phyloP scores from a whole-genome alignment of 2,329 filamentous ascomycete genomes.

The Xylariaceae sp. region DNA sequence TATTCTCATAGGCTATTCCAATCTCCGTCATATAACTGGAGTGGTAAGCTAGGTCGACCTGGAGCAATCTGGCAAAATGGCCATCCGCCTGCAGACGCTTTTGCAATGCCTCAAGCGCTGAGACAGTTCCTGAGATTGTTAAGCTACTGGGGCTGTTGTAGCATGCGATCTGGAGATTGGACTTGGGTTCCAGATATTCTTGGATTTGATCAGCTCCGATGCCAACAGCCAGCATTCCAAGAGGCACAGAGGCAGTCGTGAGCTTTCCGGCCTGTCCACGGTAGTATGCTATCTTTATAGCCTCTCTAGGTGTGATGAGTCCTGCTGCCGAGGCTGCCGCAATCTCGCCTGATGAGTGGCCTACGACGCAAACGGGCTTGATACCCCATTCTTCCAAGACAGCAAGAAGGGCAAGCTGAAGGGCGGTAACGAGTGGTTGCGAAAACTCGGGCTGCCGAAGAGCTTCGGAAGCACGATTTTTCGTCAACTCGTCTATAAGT shows the following conservation, averaged over 20 bases:
- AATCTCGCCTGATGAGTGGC: constrained; percentile 37
- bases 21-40: constrained; percentile 25
- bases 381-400: constrained; percentile 26
- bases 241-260: neutral
- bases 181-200: neutral
- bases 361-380: constrained; percentile 18
- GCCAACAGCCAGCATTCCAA: constrained; percentile 34
- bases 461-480: constrained; percentile 16
- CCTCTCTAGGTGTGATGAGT: constrained; percentile 1
- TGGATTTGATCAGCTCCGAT: constrained; percentile 14
- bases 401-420: constrained; percentile 23
- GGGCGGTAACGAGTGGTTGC: constrained; percentile 32
- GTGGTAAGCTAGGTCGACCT: constrained; percentile 37
- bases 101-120: constrained; percentile 12
- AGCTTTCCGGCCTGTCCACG: constrained; percentile 14
- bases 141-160: constrained; percentile 40
- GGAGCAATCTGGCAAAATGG: constrained; percentile 35
- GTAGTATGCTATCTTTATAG: constrained; percentile 29
- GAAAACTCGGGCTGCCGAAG: constrained; percentile 32
- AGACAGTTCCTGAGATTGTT: constrained; percentile 33
- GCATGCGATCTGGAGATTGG: constrained; percentile 31
- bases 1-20: constrained; percentile 17
- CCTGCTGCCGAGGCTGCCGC: constrained; percentile 28
- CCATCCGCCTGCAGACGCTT: constrained; percentile 10
- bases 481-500: constrained; percentile 32